These are phyloP conservation scores for Orbilia javanica DNA, from an alignment of 2,329 filamentous ascomycete genomes.

Conservation along the genomic window DNA sequence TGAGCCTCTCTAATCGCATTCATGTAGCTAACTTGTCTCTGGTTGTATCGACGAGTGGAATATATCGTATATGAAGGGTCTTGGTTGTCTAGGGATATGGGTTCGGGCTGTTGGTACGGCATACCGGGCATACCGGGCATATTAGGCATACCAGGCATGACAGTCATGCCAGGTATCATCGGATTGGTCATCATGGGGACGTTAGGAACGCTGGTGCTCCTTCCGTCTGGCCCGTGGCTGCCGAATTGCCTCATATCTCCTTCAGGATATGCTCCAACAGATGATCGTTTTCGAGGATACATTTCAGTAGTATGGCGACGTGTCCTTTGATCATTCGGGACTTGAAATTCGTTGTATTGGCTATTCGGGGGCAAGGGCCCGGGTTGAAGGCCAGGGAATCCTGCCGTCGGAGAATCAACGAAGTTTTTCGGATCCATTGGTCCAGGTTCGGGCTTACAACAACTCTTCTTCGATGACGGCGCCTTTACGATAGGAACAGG, in stretches of 20 bases:
- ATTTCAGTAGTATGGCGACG: slow-evolving; percentile 38
- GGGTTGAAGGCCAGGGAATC: slow-evolving; percentile 24
- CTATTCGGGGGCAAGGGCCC: slow-evolving; percentile 8
- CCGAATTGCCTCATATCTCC: slow-evolving; percentile 33
- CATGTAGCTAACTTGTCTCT: slow-evolving; percentile 42
- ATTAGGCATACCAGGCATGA: too few relatives aligned
- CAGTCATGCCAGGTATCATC: too few relatives aligned
- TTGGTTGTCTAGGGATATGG: slow-evolving; percentile 34
- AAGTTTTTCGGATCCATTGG: slow-evolving; percentile 23
- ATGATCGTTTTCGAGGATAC: slow-evolving; percentile 40
- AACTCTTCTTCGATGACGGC: slow-evolving; percentile 34
- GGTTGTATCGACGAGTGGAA: slow-evolving; percentile 36
- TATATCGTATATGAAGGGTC: slow-evolving; percentile 34
- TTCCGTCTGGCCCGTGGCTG: slow-evolving; percentile 11
- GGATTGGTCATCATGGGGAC: slow-evolving; percentile 7
- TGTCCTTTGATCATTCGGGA: slow-evolving; percentile 17
- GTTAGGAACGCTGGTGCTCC: slow-evolving; percentile 49
- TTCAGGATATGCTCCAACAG: slow-evolving; percentile 36
- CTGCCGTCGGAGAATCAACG: slow-evolving; percentile 27
- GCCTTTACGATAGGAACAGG: slow-evolving; percentile 18
- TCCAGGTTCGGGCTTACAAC: slow-evolving; percentile 35
- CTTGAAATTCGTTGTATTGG: slow-evolving; percentile 32
- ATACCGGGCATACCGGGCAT: too few relatives aligned
- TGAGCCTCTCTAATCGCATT: slow-evolving; percentile 45
- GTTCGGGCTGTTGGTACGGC: slow-evolving; percentile 13